Evolutionary conservation across 1,139 yeast species (phyloP).

Genomic region (Pichia sp.): DNA sequence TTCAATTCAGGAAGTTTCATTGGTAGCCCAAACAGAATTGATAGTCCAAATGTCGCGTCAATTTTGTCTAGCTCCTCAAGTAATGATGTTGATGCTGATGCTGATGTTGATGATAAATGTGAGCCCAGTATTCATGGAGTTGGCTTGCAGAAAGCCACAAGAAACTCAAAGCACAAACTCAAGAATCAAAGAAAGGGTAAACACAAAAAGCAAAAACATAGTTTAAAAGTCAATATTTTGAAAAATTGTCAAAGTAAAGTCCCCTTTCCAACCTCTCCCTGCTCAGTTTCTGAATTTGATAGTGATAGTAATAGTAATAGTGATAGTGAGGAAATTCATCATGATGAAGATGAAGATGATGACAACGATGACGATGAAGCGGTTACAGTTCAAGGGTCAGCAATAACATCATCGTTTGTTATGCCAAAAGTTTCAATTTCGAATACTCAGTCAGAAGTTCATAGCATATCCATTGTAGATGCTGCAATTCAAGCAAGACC

Average conservation of each 20-base stretch:
- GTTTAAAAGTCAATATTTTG: no score
- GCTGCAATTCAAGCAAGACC: not conserved
- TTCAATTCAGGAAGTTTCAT: not conserved
- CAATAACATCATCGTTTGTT: constrained; percentile 25
- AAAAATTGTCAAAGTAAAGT: no score
- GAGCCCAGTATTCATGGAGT: no score
- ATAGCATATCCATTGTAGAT: not conserved
- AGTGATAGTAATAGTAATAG: no score
- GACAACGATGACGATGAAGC: constrained; percentile 17
- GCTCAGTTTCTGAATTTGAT: not conserved
- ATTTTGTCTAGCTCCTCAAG: constrained; percentile 24
- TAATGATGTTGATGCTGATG: constrained; percentile 16
- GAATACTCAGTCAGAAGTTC: not conserved
- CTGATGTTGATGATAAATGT: not conserved
- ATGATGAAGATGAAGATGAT: constrained; percentile 2
- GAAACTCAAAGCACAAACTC: no score
- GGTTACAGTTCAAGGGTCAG: constrained; percentile 18
- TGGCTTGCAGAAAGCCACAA: no score
- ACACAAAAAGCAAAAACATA: no score
- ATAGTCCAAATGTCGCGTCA: constrained; percentile 21
- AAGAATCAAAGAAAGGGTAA: no score
- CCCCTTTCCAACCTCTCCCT: no score
- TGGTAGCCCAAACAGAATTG: constrained; percentile 4
- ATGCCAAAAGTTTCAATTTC: constrained; percentile 25
- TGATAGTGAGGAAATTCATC: not conserved